Base-by-base conservation (phyloP, 441 rosid genomes). In the Euphorbia schlechtendalii region DNA sequence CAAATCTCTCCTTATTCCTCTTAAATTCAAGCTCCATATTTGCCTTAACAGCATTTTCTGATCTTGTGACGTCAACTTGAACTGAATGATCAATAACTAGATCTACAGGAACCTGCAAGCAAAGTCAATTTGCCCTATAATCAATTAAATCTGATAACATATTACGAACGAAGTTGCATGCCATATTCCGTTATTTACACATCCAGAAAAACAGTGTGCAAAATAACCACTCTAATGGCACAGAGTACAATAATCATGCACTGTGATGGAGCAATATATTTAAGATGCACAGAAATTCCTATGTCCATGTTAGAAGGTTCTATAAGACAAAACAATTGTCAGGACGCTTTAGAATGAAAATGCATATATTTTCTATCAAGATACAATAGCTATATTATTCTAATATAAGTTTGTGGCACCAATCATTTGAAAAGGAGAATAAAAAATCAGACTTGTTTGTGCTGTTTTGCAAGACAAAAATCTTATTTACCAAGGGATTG, bases 21-120 rank as follows among this genome's bases (percentile, higher is more conserved):
- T 81, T 86, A 77, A 95, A 95, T 71, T 95, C 99, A 66, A 87
- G 77, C 76, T 88, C 97, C 96, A 95, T 95, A 61, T 95, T 95
- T 25, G 88, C 92, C 72, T 95, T 92, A 66, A 91, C 96, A 38
- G 99, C 98, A 60, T 91, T 95, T 77, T 86, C 97, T 57, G 97
- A 85, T 70, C 96, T 76, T 61, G 99, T 74, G 55, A 95, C 98
- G 73, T 95, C 99, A 74, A 95, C 99, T 80, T 94, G 99, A 72
- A 94, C 96, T 0, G 99, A 94, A 79, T 94, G 99, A 67, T 94
- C 99, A 77, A 94, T 82, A 54, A 95, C 98, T 27, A 95, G 95
- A 83, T 91, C 98, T n/a, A 91, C 98, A 21, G 99, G 99, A 79
- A 95, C 97, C 98, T 91, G 86, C 66, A 76, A 34, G 20, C 56